A percentile compares a stretch with the other conserved stretches of the same genome.
These are phyloP conservation scores for Priceomyces castillae DNA, from an alignment of 805 yeast genomes.

Conservation along the genomic window DNA sequence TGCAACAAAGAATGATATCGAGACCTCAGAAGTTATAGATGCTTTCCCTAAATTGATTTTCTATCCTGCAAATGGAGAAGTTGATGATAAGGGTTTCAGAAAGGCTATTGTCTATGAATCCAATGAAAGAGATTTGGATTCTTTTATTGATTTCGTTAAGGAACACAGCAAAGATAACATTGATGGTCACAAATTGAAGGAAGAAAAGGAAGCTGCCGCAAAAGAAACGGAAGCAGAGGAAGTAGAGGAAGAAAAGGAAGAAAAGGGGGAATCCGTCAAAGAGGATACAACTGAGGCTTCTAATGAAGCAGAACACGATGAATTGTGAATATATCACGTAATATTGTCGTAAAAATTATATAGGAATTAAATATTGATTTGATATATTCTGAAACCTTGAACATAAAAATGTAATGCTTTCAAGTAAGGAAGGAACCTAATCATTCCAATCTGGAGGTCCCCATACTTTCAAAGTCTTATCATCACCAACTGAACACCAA, in stretches of 20 bases:
- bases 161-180: slow-evolving; percentile 61
- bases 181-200: slow-evolving; percentile 45
- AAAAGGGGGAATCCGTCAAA: slow-evolving; percentile 10
- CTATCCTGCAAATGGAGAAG: slow-evolving; percentile 70
- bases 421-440: not conserved
- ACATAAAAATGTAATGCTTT: not conserved
- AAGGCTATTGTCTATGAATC: slow-evolving; percentile 62
- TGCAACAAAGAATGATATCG: slow-evolving; percentile 87
- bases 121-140: slow-evolving; percentile 64
- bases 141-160: slow-evolving; percentile 66
- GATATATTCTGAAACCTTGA: not conserved
- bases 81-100: slow-evolving; percentile 43
- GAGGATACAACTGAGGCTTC: slow-evolving; percentile 8
- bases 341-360: not conserved
- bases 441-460: slow-evolving; percentile 28
- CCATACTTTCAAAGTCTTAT: slow-evolving; percentile 68
- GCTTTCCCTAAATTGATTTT: slow-evolving; percentile 93
- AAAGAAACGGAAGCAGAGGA: slow-evolving; percentile 25
- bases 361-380: slow-evolving; percentile 1
- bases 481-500: slow-evolving; percentile 88
- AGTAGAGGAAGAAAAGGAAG: slow-evolving; percentile 11
- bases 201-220: slow-evolving; percentile 23
- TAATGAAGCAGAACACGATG: slow-evolving; percentile 32
- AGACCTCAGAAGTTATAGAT: slow-evolving; percentile 57
- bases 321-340: slow-evolving; percentile 25